A percentile compares a stretch with the other conserved stretches of the same genome.
These are phyloP conservation scores for Flaveria linearis DNA, from an alignment of 129 eudicot genomes.

Conservation along the genomic window DNA sequence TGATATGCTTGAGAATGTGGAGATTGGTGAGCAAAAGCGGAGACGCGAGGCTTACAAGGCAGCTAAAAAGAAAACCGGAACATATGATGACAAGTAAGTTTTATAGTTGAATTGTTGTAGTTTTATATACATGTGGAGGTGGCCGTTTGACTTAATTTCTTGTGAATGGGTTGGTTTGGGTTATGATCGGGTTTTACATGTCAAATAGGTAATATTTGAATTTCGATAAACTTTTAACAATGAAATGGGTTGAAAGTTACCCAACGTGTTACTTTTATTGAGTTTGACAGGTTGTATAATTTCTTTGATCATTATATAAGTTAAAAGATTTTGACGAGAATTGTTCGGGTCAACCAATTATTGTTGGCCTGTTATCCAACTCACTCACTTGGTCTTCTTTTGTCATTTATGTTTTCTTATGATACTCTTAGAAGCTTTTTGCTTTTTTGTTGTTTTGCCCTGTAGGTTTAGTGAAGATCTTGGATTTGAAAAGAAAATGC, in stretches of 20 bases:
- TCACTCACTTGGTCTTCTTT: not conserved
- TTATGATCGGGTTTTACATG: not conserved
- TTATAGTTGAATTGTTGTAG: constrained; percentile 6
- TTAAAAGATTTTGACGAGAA: not conserved
- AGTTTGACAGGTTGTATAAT: not conserved
- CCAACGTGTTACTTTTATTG: not conserved
- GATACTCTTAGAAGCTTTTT: constrained; percentile 26
- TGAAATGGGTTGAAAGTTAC: constrained; percentile 9
- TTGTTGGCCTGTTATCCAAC: not conserved
- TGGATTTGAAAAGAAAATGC: constrained; percentile 76
- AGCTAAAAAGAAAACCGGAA: constrained; percentile 74
- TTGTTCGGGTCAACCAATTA: not conserved
- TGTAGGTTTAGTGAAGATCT: constrained; percentile 78
- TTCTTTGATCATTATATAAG: not conserved
- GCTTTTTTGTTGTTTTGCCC: constrained; percentile 24
- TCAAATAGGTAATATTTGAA: not conserved
- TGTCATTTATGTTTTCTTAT: not conserved
- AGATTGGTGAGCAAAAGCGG: constrained; percentile 95
- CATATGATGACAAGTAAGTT: constrained; percentile 85
- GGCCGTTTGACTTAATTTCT: not conserved
- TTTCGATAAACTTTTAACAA: not conserved
- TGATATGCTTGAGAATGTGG: constrained; percentile 99
- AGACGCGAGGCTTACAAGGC: constrained; percentile 93
- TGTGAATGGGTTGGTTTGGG: not conserved
- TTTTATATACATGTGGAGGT: not conserved